Evolutionary conservation across 352 stramenopile genomes (phyloP).

Genomic region (Phytophthora europaea): DNA sequence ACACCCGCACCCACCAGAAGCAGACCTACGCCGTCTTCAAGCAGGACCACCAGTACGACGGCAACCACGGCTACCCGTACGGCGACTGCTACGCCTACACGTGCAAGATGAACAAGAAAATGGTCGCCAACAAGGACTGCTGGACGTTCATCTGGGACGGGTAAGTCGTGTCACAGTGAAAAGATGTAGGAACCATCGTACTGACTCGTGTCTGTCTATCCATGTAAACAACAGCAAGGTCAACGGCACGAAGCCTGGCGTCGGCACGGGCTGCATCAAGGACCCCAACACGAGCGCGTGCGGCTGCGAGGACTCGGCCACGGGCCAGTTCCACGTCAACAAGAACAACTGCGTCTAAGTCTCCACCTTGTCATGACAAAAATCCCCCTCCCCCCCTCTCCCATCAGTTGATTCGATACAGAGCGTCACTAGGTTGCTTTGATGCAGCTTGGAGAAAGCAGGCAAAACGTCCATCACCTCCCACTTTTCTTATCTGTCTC

Average conservation of each 20-base stretch:
- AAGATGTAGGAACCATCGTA: no score
- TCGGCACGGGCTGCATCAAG: conserved; percentile 43
- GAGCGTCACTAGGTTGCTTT: no score
- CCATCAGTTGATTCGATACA: no score
- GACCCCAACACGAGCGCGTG: conserved; percentile 33
- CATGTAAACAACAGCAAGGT: conserved; percentile 27
- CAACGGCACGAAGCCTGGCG: conserved; percentile 15
- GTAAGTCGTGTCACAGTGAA: no score
- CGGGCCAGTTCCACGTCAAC: conserved; percentile 38
- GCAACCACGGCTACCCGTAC: conserved; percentile 44
- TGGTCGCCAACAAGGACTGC: conserved; percentile 34
- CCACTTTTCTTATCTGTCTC: background rate
- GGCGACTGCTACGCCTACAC: conserved; percentile 42
- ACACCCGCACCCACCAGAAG: conserved; percentile 41
- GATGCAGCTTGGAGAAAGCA: no score
- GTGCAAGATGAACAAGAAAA: conserved; percentile 23
- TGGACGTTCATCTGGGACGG: conserved; percentile 52
- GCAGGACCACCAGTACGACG: conserved; percentile 43
- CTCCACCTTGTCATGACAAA: background rate
- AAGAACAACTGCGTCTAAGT: conserved; percentile 31
- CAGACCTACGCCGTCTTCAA: conserved; percentile 49
- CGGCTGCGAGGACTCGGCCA: conserved; percentile 42
- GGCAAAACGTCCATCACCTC: no score
- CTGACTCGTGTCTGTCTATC: no score
- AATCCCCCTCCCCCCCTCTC: no score